A percentile compares a stretch with the other conserved stretches of the same genome.
Conservation (phyloP, 2,329 filamentous ascomycete species). For the Cephalotrichum gorgonifer region DNA sequence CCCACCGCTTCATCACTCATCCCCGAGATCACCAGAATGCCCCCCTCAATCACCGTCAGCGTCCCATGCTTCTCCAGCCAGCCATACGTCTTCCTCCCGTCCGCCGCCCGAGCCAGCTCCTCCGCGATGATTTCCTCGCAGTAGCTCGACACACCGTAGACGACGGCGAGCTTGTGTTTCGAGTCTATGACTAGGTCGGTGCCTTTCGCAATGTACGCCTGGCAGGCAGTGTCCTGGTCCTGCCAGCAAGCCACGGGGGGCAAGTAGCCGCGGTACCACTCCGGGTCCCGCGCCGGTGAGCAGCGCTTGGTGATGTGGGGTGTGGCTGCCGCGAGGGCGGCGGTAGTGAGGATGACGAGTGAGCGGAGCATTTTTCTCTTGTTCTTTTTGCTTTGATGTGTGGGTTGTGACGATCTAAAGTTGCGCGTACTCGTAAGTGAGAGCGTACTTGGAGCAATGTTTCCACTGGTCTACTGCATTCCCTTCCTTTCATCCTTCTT, state of each 20-base stretch:
- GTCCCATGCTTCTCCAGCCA: conserved; percentile 13
- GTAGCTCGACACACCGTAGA: conserved; percentile 11
- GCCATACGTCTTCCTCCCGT: conserved; percentile 14
- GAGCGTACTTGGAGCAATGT: no score
- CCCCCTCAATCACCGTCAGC: conserved; percentile 9
- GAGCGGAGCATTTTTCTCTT: neutral
- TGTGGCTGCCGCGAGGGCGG: neutral
- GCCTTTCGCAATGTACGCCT: conserved; percentile 7
- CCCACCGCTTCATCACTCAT: conserved; percentile 11
- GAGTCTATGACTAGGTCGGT: conserved; percentile 13
- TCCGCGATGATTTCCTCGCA: conserved; percentile 13
- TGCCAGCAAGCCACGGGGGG: conserved; percentile 18
- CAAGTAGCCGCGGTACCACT: conserved; percentile 11
- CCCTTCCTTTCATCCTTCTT: no score
- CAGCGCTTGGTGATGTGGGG: conserved; percentile 12
- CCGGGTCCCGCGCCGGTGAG: conserved; percentile 12
- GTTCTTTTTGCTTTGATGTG: neutral
- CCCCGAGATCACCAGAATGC: conserved; percentile 13
- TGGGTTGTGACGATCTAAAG: neutral
- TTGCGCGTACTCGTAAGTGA: no score
- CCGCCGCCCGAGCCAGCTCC: conserved; percentile 12
- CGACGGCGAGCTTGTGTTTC: conserved; percentile 10
- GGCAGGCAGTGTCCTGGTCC: conserved; percentile 12
- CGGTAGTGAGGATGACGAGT: neutral
- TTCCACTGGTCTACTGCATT: no score